A percentile compares a stretch with the other conserved stretches of the same genome.
phyloP scores from a whole-genome alignment of 2,329 filamentous ascomycete species.

The Pyrenophora graminea region DNA sequence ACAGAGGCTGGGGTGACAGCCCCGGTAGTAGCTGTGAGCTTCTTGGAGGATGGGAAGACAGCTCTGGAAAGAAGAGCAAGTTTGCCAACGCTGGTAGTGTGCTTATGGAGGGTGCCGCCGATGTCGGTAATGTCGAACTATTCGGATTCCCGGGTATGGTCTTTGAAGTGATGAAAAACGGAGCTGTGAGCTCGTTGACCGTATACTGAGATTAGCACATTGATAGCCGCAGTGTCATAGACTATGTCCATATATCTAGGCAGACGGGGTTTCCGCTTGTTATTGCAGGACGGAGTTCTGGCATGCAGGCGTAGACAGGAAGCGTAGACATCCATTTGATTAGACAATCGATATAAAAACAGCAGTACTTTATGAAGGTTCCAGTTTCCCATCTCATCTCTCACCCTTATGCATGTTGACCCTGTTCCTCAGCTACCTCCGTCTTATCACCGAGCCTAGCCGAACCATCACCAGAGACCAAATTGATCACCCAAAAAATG shows the following conservation, averaged over 20 bases:
- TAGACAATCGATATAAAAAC: too few species aligned
- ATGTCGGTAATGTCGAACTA: constrained; percentile 76
- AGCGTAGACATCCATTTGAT: too few species aligned
- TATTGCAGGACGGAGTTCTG: too few species aligned
- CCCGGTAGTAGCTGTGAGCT: constrained; percentile 84
- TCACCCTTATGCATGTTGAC: background rate
- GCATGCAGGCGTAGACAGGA: too few species aligned
- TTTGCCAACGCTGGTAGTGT: constrained; percentile 41
- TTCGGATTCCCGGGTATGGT: constrained; percentile 93
- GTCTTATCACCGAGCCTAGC: constrained; percentile 15
- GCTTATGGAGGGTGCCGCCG: constrained; percentile 51
- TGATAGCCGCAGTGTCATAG: too few species aligned
- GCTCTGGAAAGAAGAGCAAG: constrained; percentile 40
- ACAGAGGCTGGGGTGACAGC: constrained; percentile 88
- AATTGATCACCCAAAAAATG: constrained; percentile 19
- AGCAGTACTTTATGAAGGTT: too few species aligned
- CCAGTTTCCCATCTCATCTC: background rate
- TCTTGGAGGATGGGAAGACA: constrained; percentile 70
- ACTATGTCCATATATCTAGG: too few species aligned
- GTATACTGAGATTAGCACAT: constrained; percentile 65
- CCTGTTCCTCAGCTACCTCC: background rate
- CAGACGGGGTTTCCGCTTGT: too few species aligned
- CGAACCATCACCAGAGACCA: constrained; percentile 19
- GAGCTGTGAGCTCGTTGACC: constrained; percentile 84
- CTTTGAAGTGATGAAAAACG: constrained; percentile 95